These are phyloP conservation scores for Haematococcus lacustris DNA, from an alignment of 139 green algal genomes.

Conservation along the genomic window DNA sequence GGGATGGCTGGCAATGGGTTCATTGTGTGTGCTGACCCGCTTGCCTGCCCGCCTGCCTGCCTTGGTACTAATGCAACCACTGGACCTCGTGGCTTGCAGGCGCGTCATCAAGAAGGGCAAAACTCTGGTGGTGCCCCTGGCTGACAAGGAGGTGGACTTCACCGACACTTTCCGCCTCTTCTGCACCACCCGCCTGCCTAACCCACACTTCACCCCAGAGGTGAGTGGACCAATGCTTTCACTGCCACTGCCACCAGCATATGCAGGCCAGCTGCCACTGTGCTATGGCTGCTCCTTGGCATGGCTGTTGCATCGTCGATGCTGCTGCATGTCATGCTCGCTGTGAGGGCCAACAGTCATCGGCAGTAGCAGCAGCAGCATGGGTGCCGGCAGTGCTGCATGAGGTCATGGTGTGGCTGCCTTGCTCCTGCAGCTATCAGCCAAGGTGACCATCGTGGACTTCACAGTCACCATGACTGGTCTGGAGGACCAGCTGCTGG, in stretches of 20 bases:
- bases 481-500: conserved; percentile 94
- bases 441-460: conserved; percentile 79
- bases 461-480: conserved; percentile 90
- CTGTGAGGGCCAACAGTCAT: no score
- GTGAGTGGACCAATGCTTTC: conserved; percentile 80
- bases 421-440: background rate
- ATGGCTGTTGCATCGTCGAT: background rate
- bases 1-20: no score
- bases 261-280: no score
- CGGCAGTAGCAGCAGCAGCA: no score
- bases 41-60: no score
- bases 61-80: no score
- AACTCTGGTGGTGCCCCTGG: conserved; percentile 59
- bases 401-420: no score
- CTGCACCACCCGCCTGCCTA: conserved; percentile 85
- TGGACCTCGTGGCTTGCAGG: no score
- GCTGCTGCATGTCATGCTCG: no score
- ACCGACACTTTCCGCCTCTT: conserved; percentile 80
- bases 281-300: background rate
- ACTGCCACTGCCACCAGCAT: no score
- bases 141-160: conserved; percentile 91
- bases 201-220: conserved; percentile 90
- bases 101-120: conserved; percentile 30
- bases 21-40: no score
- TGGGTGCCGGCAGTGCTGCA: no score